phyloP scores from a whole-genome alignment of 2,329 filamentous ascomycete species.

The Ceratocystis eucalypticola region DNA sequence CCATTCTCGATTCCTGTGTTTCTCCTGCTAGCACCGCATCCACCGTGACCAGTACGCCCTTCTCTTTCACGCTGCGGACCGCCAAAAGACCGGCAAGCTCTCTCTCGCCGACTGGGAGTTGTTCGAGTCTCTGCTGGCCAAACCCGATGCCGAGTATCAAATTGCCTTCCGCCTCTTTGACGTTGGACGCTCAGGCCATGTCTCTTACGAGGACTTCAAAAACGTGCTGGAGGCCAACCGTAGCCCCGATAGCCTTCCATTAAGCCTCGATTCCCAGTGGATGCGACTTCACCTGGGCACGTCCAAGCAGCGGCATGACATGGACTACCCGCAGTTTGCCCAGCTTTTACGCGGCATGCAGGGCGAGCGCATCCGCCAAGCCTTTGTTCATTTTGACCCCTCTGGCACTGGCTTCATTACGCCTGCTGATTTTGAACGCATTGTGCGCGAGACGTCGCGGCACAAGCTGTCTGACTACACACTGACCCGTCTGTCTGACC shows the following conservation, averaged over 20 bases:
- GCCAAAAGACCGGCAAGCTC: conserved; percentile 57
- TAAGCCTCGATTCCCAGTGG: conserved; percentile 97
- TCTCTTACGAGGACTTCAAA: conserved; percentile 83
- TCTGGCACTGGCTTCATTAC: conserved; percentile 91
- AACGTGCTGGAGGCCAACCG: conserved; percentile 79
- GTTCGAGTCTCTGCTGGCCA: conserved; percentile 85
- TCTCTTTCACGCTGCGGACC: conserved; percentile 83
- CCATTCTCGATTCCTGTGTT: not conserved
- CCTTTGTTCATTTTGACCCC: conserved; percentile 82
- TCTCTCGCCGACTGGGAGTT: conserved; percentile 75
- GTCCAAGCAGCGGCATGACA: conserved; percentile 72
- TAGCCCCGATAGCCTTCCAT: conserved; percentile 70
- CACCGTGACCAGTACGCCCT: conserved; percentile 89
- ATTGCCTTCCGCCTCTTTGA: conserved; percentile 97
- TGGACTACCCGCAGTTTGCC: conserved; percentile 93
- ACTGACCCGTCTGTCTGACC: conserved; percentile 73
- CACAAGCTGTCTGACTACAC: conserved; percentile 98
- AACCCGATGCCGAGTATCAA: conserved; percentile 96
- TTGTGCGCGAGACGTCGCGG: conserved; percentile 80
- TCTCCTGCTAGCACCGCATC: conserved; percentile 70
- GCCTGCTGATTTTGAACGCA: conserved; percentile 89
- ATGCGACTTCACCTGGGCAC: conserved; percentile 84
- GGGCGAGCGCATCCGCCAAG: conserved; percentile 89
- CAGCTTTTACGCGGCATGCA: conserved; percentile 96
- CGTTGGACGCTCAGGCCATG: conserved; percentile 63